Conservation (phyloP, 495 filamentous ascomycete genomes). For the Talaromyces stipitatus region DNA sequence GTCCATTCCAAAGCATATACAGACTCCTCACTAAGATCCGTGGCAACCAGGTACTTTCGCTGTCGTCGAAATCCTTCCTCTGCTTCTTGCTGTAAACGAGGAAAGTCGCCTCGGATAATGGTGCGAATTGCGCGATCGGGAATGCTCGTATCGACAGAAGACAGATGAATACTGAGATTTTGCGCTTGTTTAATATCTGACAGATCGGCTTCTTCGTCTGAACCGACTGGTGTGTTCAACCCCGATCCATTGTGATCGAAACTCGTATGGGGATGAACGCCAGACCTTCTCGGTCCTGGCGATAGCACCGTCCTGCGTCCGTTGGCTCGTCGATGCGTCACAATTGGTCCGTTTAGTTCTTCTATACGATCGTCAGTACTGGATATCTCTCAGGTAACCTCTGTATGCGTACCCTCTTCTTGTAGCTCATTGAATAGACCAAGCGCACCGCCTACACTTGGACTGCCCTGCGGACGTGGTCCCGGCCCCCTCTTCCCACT, state of each 20-base stretch:
- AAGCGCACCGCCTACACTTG: constrained; percentile 28
- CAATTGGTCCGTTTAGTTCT: constrained; percentile 2
- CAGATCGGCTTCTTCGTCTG: constrained; percentile 79
- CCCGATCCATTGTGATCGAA: constrained; percentile 66
- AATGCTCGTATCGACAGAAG: constrained; percentile 62
- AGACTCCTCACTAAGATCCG: constrained; percentile 87
- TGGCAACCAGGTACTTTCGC: constrained; percentile 86
- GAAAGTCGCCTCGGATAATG: constrained; percentile 81
- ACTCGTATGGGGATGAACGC: constrained; percentile 73
- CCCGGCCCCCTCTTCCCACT: constrained; percentile 28
- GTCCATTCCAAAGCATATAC: constrained; percentile 95
- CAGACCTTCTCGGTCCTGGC: constrained; percentile 40
- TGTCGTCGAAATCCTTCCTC: constrained; percentile 65
- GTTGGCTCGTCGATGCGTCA: constrained; percentile 6
- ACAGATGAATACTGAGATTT: constrained; percentile 69
- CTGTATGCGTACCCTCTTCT: constrained; percentile 65
- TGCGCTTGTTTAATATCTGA: constrained; percentile 81
- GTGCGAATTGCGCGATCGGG: constrained; percentile 79
- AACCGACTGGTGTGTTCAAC: constrained; percentile 69
- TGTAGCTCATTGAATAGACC: constrained; percentile 63
- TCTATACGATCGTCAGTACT: neutral
- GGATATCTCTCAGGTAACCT: neutral
- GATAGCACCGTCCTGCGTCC: constrained; percentile 5
- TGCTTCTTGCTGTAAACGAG: constrained; percentile 61
- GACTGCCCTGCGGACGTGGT: constrained; percentile 13